Base-by-base conservation (phyloP, 495 filamentous ascomycete species). In the Filosporella fistucella region DNA sequence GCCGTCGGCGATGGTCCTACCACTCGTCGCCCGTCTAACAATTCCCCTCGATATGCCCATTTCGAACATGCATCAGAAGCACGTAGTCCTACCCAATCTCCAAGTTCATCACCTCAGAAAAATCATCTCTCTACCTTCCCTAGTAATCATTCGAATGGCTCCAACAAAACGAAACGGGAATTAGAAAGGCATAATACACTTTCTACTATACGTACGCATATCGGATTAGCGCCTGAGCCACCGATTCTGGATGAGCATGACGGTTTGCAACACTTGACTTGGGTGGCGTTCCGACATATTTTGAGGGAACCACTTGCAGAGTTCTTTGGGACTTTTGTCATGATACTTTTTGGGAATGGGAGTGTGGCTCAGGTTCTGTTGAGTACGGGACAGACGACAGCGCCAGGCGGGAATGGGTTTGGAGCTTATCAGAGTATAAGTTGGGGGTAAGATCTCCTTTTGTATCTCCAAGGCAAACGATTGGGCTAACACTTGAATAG, bases 331-430 rank as follows among this genome's bases (percentile, higher is more conserved):
- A 80, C 73, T 0, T 74, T 82, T 67, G 75, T 82, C 12, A 45
- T 83, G 55, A 64, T 85, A 33, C 58, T 84, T 16, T 85, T 84
- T 59, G 81, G 81, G 16, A 67, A 84, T 52, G 81, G 79, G 17
- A 46, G 38, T 28, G 55, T 57, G 20, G 55, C 55, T 7, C 55
- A 57, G 21, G 50, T 53, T 6, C 17, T 57, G 21, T 37, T 57
- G 9, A 45, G 39, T n/a, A 38, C 47, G 16, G 50, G 49, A 7
- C 11, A 48, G 18, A 26, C 10, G 17, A 33, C 44, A 20, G 54
- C 54, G 1, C 54, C 54, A 3, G 55, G 55, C 2, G 41, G 32
- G 16, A 43, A 49, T 33, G 54, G 54, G 13, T 57, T 49, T 30
- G 67, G 66, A 0, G 64, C 68, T 34, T 75, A 77, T 13, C 69